phyloP scores from a whole-genome alignment of 306 rosid species.

The Corylus avellana region DNA sequence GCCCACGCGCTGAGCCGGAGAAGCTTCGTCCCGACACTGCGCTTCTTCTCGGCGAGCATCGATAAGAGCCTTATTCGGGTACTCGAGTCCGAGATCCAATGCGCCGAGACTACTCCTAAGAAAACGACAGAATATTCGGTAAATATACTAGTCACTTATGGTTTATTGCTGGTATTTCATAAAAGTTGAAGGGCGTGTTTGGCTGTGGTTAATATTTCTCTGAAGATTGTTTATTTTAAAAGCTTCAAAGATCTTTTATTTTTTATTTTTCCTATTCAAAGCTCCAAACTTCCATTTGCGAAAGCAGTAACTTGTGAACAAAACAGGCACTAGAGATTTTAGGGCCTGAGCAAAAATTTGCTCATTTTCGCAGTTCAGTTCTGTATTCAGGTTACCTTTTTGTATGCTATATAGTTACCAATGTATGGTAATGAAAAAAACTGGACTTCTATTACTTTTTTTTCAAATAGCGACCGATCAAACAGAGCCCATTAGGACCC shows the following conservation, averaged over 20 bases:
- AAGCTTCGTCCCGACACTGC: constrained; percentile 38
- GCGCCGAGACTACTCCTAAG: constrained; percentile 28
- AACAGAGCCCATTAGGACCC: background rate
- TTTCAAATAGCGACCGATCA: background rate
- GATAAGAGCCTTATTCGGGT: constrained; percentile 40
- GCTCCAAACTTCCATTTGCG: background rate
- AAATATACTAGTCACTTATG: background rate
- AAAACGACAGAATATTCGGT: too few species aligned
- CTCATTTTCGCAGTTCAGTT: background rate
- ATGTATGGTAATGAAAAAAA: too few species aligned
- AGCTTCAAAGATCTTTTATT: background rate
- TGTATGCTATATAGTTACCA: background rate
- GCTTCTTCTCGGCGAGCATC: constrained; percentile 42
- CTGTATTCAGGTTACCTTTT: background rate
- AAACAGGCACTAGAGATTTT: background rate
- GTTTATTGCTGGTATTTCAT: background rate
- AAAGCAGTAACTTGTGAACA: background rate
- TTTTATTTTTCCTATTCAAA: background rate
- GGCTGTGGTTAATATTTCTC: background rate
- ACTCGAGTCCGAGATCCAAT: constrained; percentile 59
- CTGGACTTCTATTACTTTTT: background rate
- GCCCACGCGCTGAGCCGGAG: constrained; percentile 22
- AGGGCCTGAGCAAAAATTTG: background rate
- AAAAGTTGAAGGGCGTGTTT: background rate
- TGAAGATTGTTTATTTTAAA: background rate